Evolutionary conservation across 2,329 filamentous ascomycete species (phyloP), one percentile per base, ranked within the genome.

Genomic region (Verticillium tricorpus): DNA sequence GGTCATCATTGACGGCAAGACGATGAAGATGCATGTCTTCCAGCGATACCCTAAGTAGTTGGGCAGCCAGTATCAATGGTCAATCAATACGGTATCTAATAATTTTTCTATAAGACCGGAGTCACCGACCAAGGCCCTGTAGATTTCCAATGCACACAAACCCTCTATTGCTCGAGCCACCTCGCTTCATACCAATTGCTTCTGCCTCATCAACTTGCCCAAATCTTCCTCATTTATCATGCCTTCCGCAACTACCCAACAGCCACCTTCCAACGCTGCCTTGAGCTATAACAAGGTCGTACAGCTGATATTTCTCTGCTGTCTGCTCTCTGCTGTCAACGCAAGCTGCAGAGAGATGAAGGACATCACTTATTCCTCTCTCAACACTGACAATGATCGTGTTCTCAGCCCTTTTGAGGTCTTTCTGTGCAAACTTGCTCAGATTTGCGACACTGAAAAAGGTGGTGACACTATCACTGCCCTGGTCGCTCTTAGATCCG

Each of bases 341-440:
- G 55, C 59, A n/a, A 55, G 58, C 28, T 64, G 58, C 40, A 62
- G 40, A 37, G 25, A 19, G 6, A 58, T 31, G 35, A 56, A 60
- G 4, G 45, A 37, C 11, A 62, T 60, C n/a, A 60, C 45, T 15
- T 62, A 66, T 63, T 63, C 60, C 63, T 67, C 67, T 19, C 32
- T 22, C 34, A 28, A 57, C 57, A 39, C 35, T 7, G 57, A 28
- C 32, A 57, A 54, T 9, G 60, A 50, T 5, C 9, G 37, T 12
- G 52, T 39, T 17, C 40, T 62, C 8, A 58, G 22, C 32, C n/a
- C 15, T 8, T 60, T 19, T 25, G 58, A 63, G 17, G 59, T 1
- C 1, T 65, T 65, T 19, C n/a, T 66, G 14, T 63, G 58, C 58
- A 64, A 65, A 54, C 62, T 67, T 17, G 62, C 65, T 2, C 60